Percentiles rank a stretch among this genome's conserved stretches.
phyloP scores from a whole-genome alignment of 768 basidiomycete species.

The Imleria badia region DNA sequence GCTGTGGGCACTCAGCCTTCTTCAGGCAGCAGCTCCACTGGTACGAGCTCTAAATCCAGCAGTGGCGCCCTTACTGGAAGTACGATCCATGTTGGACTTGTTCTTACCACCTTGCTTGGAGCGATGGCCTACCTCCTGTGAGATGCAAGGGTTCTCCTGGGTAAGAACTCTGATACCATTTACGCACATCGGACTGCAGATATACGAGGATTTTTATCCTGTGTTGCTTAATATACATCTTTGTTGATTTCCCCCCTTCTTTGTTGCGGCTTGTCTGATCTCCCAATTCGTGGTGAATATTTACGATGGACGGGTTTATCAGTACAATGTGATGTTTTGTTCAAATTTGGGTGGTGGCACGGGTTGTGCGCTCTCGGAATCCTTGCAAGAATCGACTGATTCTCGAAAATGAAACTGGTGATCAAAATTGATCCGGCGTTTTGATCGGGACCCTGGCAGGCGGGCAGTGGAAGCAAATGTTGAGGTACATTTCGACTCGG shows the following conservation, averaged over 20 bases:
- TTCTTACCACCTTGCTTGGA: conserved; percentile 13
- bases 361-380: too few relatives aligned
- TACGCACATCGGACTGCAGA: background rate
- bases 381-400: too few relatives aligned
- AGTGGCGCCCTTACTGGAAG: conserved; percentile 11
- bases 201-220: background rate
- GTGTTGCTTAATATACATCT: conserved; percentile 8
- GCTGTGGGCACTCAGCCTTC: conserved; percentile 20
- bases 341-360: too few relatives aligned
- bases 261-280: background rate
- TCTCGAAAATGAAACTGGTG: too few relatives aligned
- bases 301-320: too few relatives aligned
- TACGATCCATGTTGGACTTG: conserved; percentile 15
- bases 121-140: conserved; percentile 16
- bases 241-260: background rate
- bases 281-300: background rate
- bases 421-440: background rate
- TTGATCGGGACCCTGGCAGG: too few relatives aligned
- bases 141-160: background rate
- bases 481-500: too few relatives aligned
- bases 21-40: conserved; percentile 15
- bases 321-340: too few relatives aligned
- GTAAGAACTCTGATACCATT: conserved; percentile 6
- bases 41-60: conserved; percentile 12
- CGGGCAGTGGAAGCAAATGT: too few relatives aligned